phyloP scores from a whole-genome alignment of 257 asterid genomes.

The Solanum neorickii region DNA sequence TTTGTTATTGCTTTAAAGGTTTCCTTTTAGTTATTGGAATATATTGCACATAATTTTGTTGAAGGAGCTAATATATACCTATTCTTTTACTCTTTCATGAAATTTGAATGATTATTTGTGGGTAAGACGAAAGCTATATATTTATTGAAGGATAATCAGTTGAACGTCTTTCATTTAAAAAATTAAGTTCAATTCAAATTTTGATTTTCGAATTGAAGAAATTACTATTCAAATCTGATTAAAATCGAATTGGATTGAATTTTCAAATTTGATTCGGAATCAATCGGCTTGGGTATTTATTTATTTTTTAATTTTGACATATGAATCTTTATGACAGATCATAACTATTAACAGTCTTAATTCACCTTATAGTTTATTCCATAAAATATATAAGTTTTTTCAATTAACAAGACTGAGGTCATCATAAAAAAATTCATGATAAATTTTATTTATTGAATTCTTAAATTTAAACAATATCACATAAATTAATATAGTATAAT shows the following conservation, averaged over 20 bases:
- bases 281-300: background rate
- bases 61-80: background rate
- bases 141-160: background rate
- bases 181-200: background rate
- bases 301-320: background rate
- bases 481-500: background rate
- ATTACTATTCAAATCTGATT: background rate
- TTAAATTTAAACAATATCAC: background rate
- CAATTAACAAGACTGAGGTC: background rate
- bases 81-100: background rate
- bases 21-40: too few relatives aligned
- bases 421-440: too few relatives aligned
- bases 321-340: background rate
- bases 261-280: background rate
- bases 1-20: too few relatives aligned
- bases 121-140: background rate
- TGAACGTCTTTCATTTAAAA: background rate
- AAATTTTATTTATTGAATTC: rapidly evolving
- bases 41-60: too few relatives aligned
- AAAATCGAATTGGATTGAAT: background rate
- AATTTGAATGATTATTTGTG: background rate
- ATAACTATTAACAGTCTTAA: background rate
- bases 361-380: background rate
- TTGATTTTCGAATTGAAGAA: background rate
- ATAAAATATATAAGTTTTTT: background rate